Evolutionary conservation across 352 stramenopile species (phyloP).

Genomic region (Lagenidium sp.): DNA sequence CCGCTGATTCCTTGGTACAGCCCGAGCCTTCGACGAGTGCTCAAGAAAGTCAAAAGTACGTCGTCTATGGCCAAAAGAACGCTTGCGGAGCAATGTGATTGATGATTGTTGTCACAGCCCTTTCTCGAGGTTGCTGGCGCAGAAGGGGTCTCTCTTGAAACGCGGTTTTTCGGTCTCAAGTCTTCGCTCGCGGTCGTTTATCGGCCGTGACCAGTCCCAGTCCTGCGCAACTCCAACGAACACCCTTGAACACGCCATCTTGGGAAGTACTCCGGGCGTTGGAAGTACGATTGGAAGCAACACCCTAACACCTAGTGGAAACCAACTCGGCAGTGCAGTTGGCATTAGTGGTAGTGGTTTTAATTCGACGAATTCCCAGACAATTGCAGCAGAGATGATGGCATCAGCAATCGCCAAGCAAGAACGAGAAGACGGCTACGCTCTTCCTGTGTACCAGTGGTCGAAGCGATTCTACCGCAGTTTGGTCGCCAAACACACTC

Average conservation of each 20-base stretch:
- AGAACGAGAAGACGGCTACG: slow-evolving; percentile 70
- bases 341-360: slow-evolving; percentile 18
- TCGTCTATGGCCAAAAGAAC: too few relatives aligned
- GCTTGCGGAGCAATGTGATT: too few relatives aligned
- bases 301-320: slow-evolving; percentile 12
- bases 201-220: slow-evolving; percentile 10
- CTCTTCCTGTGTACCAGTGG: slow-evolving; percentile 75
- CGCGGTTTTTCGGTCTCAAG: slow-evolving; percentile 22
- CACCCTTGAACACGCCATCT: slow-evolving; percentile 58
- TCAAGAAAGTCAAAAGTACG: too few relatives aligned
- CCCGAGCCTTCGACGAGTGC: too few relatives aligned
- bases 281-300: slow-evolving; percentile 6
- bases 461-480: slow-evolving; percentile 76
- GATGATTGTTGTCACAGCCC: slow-evolving; percentile 19
- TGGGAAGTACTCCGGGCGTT: slow-evolving; percentile 26
- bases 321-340: slow-evolving; percentile 11
- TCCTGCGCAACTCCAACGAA: slow-evolving; percentile 29
- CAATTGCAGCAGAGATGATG: slow-evolving; percentile 71
- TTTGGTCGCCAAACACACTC: slow-evolving; percentile 74
- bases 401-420: slow-evolving; percentile 62
- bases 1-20: too few relatives aligned
- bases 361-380: slow-evolving; percentile 26
- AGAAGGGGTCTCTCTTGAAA: slow-evolving; percentile 52
- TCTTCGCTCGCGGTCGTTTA: slow-evolving; percentile 11
- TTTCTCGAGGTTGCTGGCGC: slow-evolving; percentile 48